Evolutionary conservation across 2,329 filamentous ascomycete species (phyloP).

Genomic region (Rhynchosporium agropyri): DNA sequence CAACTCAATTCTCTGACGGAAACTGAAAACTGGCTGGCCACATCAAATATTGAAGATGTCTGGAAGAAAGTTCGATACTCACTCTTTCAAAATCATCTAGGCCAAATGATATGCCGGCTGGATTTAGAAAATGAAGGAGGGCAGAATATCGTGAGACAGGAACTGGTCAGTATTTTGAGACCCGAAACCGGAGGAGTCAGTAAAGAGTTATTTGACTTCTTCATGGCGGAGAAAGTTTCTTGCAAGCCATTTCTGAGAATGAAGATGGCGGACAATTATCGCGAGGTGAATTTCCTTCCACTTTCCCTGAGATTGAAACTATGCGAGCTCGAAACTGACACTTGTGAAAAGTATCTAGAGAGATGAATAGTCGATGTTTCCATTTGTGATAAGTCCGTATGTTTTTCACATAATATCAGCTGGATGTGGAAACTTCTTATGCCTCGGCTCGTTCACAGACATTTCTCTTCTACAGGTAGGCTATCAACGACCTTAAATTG

Average conservation of each 20-base stretch:
- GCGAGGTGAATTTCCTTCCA: neutral
- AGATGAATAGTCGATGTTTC: neutral
- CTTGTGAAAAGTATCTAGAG: neutral
- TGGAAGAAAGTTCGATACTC: neutral
- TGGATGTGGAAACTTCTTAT: too few relatives aligned
- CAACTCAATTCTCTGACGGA: neutral
- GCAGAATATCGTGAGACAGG: neutral
- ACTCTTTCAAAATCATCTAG: neutral
- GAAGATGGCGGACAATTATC: neutral
- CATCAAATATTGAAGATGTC: neutral
- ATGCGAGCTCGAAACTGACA: neutral
- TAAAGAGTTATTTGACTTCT: neutral
- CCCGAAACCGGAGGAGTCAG: neutral
- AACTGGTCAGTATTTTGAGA: neutral
- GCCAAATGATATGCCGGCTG: neutral
- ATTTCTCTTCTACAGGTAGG: neutral
- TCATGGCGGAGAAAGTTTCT: neutral
- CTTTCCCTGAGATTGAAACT: neutral
- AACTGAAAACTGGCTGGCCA: neutral
- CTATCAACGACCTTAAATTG: neutral
- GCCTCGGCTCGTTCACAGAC: neutral
- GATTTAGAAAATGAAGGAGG: neutral
- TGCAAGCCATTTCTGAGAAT: neutral
- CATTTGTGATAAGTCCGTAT: neutral
- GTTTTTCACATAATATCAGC: too few relatives aligned